Base-by-base conservation (phyloP, 2,329 filamentous ascomycete genomes). In the Cladosporium halotolerans region DNA sequence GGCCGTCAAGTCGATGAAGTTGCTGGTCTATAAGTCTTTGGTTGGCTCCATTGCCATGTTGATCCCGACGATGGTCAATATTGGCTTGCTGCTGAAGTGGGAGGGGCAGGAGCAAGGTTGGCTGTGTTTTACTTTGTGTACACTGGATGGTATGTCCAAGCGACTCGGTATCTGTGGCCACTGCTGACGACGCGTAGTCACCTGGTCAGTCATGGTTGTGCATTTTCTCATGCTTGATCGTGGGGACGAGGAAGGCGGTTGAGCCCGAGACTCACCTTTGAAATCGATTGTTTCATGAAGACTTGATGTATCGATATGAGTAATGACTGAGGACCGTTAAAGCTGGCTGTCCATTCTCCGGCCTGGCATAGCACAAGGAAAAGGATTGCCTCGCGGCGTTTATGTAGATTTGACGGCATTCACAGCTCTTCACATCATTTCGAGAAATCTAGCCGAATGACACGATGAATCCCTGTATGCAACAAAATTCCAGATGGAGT, bases 121-220 rank as follows among this genome's bases (percentile, higher is more conserved):
- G 70, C 54, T 74, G 4, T 74, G 72, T 53, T 65, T 72, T 47
- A 67, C 63, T 0, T 58, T 70, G 2, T 75, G 73, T 58, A 69
- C 65, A 2, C 56, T 71, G 9, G 72, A 75, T 53, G 65, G 72
- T 73, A 60, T 38, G 66, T 57, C 9, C 9, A n/a, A 14, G 3
- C 7, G 13, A 11, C 14, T 34, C 18, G 7, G 3, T 23, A 19
- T 31, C 8, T 10, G 8, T 13, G 41, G 8, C 11, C 9, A 42
- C 1, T 41, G 11, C 13, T 53, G 34, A 45, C 32, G n/a, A 13
- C 4, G 3, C 3, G 4, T 32, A 58, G 57, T 58, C 19, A 58
- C 57, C 4, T 58, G 57, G 57, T 34, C 55, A 2, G 55, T 58
- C n/a, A 33, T 31, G 4, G 48, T 56, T 5, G 19, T 58, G 10